Evolutionary conservation across 2,329 filamentous ascomycete genomes (phyloP), one percentile per base, ranked within the genome.

Genomic region (Pezicula rhizophila): DNA sequence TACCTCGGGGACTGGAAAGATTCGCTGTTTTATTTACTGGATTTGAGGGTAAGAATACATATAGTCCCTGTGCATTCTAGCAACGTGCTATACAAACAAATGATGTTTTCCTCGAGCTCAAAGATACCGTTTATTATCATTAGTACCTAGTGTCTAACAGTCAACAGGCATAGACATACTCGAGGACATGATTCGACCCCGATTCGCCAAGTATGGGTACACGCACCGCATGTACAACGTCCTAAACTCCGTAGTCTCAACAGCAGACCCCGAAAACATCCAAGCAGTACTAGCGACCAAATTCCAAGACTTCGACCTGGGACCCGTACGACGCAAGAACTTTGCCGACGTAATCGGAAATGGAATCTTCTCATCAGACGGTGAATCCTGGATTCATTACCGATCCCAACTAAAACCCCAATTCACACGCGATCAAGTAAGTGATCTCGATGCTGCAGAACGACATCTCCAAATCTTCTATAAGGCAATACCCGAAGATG

Each of bases 391-490:
- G 68, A 59, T 61, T 35, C 66, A 65, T 43, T 70, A 65, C 8
- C 60, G 68, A 7, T 62, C 64, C 18, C 60, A 69, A 20, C 58
- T 70, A 5, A 62, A 64, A 14, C 65, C 66, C 14, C 67, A 70
- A 47, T 70, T 71, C 45, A 55, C 56, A 2, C 54, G 59, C 6
- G 60, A 62, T 25, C 64, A 64, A 44, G 60, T 64, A 25, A 57
- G 59, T 17, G 60, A 68, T 52, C 55, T 68, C 5, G 64, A 64
- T n/a, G 46, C 60, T 26, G 61, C 68, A 39, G 53, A 57, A 60
- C 70, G 73, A 15, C 86, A 91, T 64, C 72, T 87, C 2, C 67
- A 57, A 7, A 52, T 57, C 10, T 55, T 65, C 2, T 59, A 61
- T 42, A 56, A 61, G 26, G 52, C 55, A 2, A 35, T 59, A 8